Evolutionary conservation across 176 grass and related monocot genomes (phyloP).

Genomic region (Chloris gayana): DNA sequence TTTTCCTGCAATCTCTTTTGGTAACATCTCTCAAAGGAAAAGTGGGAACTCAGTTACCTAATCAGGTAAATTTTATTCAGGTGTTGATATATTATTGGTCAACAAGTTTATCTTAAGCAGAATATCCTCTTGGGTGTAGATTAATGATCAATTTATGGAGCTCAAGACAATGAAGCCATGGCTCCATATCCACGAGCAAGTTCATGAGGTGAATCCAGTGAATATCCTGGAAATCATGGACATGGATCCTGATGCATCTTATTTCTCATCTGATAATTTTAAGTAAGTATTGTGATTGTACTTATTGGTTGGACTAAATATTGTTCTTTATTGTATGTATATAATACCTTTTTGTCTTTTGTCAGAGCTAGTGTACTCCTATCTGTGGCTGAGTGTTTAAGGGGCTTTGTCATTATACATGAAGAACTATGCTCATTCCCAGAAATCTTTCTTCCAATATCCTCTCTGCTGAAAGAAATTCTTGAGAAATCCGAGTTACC

Average conservation of each 20-base stretch:
- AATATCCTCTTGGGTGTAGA: conserved; percentile 46
- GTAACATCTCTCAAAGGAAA: conserved; percentile 60
- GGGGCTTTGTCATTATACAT: conserved; percentile 78
- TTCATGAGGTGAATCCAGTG: conserved; percentile 49
- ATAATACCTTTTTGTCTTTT: conserved; percentile 35
- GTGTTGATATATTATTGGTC: neutral
- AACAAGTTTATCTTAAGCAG: conserved; percentile 30
- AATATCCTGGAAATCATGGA: conserved; percentile 65
- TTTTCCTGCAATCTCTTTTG: conserved; percentile 82
- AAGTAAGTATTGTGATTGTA: conserved; percentile 49
- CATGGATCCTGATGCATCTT: conserved; percentile 66
- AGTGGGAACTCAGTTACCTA: conserved; percentile 44
- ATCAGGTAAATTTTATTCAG: conserved; percentile 56
- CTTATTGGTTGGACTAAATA: conserved; percentile 2
- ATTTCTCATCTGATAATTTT: conserved; percentile 70
- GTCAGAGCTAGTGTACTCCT: conserved; percentile 67
- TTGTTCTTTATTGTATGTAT: conserved; percentile 3
- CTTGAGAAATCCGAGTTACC: conserved; percentile 57
- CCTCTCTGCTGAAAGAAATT: conserved; percentile 57
- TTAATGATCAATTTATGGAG: conserved; percentile 76
- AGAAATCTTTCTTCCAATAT: conserved; percentile 85
- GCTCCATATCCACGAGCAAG: conserved; percentile 55
- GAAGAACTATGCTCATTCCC: conserved; percentile 74
- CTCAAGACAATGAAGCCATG: conserved; percentile 69
- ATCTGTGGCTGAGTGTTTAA: conserved; percentile 74